phyloP scores from a whole-genome alignment of 192 early-diverging fungal genomes.

The Entomortierella chlamydospora region DNA sequence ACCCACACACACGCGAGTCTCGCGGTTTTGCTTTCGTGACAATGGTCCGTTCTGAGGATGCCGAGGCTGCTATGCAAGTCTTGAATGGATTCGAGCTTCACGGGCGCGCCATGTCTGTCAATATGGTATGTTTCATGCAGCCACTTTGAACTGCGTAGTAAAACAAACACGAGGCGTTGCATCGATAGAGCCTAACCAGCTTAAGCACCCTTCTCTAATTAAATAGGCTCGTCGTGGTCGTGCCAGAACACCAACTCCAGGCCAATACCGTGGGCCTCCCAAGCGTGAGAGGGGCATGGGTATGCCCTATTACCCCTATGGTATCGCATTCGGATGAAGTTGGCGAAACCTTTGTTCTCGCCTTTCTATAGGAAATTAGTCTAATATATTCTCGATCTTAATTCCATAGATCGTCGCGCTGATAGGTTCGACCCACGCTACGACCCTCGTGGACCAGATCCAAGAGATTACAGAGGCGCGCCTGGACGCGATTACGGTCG shows the following conservation, averaged over 20 bases:
- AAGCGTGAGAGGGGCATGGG: conserved; percentile 63
- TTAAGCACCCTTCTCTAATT: neutral
- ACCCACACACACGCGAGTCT: conserved; percentile 85
- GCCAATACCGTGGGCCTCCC: conserved; percentile 82
- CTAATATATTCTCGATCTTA: neutral
- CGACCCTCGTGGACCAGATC: conserved; percentile 57
- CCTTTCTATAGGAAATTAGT: neutral
- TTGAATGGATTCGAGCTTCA: conserved; percentile 79
- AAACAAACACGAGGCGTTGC: neutral
- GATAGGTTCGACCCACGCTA: conserved; percentile 62
- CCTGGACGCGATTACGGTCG: conserved; percentile 51
- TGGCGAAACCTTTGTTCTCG: conserved; percentile 43
- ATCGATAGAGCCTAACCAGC: neutral
- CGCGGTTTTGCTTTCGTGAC: conserved; percentile 93
- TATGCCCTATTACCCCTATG: conserved; percentile 23
- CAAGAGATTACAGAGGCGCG: conserved; percentile 47
- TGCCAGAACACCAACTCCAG: conserved; percentile 83
- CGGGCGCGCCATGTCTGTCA: conserved; percentile 85
- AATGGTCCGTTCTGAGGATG: conserved; percentile 70
- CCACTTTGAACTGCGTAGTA: conserved; percentile 69
- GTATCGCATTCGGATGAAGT: conserved; percentile 14
- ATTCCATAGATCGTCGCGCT: conserved; percentile 38
- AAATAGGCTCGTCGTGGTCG: conserved; percentile 72
- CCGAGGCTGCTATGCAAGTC: conserved; percentile 75
- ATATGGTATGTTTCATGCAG: conserved; percentile 58